Percentiles rank a stretch among this genome's conserved stretches.
Conservation (phyloP, 1,284 basidiomycete species). For the Trametes versicolor region DNA sequence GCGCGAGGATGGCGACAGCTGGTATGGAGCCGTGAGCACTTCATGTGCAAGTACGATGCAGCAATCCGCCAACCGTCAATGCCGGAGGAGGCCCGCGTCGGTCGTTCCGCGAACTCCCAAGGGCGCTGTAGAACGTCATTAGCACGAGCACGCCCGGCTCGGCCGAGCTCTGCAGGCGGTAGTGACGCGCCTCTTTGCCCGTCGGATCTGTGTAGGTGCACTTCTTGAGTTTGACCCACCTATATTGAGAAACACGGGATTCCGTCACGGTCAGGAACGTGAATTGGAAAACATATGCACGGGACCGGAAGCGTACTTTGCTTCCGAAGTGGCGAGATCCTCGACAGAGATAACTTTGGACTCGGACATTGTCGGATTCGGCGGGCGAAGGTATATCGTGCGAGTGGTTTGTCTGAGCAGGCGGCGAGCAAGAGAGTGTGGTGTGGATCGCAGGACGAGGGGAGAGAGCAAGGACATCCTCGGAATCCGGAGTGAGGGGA, state of each 20-base stretch:
- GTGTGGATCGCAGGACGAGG: conserved; percentile 1
- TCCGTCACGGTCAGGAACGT: conserved; percentile 15
- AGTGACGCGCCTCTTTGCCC: conserved; percentile 68
- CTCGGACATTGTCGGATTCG: conserved; percentile 41
- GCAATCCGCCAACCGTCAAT: conserved; percentile 71
- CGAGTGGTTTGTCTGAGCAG: background rate
- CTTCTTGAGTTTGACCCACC: conserved; percentile 81
- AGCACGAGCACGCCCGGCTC: background rate
- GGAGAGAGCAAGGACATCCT: background rate
- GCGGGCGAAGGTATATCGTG: conserved; percentile 15
- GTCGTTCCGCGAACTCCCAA: conserved; percentile 90
- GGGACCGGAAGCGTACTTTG: conserved; percentile 57
- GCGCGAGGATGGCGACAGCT: conserved; percentile 87
- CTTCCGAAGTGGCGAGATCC: conserved; percentile 64
- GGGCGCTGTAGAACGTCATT: conserved; percentile 59
- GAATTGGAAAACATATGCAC: conserved; percentile 13
- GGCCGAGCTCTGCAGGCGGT: background rate
- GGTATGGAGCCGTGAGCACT: background rate
- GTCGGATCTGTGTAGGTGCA: conserved; percentile 80
- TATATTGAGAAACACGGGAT: conserved; percentile 41
- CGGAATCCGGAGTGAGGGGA: background rate
- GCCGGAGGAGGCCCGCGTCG: conserved; percentile 75
- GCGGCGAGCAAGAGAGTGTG: background rate
- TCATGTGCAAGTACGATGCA: conserved; percentile 15
- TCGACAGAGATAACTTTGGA: conserved; percentile 45